Percentiles rank a stretch among this genome's conserved stretches.
Evolutionary conservation across 1,284 basidiomycete genomes (phyloP).

Genomic region (Pisolithus thermaeus): DNA sequence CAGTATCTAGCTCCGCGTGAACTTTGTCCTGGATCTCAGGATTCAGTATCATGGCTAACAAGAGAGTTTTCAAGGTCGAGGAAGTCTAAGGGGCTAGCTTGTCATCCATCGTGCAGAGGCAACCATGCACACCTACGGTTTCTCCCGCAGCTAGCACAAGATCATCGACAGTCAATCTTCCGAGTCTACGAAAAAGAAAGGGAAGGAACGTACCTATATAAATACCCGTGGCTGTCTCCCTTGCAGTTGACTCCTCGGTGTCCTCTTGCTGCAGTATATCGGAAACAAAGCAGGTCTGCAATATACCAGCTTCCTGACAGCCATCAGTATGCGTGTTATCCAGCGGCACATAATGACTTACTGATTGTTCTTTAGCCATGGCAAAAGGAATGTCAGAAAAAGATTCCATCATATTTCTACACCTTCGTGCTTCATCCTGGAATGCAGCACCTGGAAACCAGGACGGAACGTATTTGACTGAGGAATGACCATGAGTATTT

Average conservation of each 20-base stretch:
- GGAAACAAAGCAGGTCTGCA: not conserved
- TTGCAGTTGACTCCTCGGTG: not conserved
- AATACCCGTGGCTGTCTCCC: not conserved
- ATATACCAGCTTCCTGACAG: not conserved
- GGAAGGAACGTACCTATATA: not conserved
- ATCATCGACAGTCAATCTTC: too few species aligned
- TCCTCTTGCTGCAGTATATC: not conserved
- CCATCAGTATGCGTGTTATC: not conserved
- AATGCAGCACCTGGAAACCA: not conserved
- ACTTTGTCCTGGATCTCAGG: conserved; percentile 39
- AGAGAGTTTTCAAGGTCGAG: conserved; percentile 38
- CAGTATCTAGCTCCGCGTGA: conserved; percentile 38
- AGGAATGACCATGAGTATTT: not conserved
- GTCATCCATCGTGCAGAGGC: not conserved
- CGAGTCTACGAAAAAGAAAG: not conserved
- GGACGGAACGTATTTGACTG: not conserved
- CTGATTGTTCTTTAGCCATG: not conserved
- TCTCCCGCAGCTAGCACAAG: conserved; percentile 17
- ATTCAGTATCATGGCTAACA: conserved; percentile 45
- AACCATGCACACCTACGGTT: conserved; percentile 11
- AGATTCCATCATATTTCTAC: not conserved
- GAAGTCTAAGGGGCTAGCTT: conserved; percentile 31
- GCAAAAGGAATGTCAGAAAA: not conserved
- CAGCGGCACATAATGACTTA: not conserved
- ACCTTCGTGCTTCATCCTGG: not conserved